Base-by-base conservation (phyloP, 345 rosid genomes). In the Physaria fendleri region DNA sequence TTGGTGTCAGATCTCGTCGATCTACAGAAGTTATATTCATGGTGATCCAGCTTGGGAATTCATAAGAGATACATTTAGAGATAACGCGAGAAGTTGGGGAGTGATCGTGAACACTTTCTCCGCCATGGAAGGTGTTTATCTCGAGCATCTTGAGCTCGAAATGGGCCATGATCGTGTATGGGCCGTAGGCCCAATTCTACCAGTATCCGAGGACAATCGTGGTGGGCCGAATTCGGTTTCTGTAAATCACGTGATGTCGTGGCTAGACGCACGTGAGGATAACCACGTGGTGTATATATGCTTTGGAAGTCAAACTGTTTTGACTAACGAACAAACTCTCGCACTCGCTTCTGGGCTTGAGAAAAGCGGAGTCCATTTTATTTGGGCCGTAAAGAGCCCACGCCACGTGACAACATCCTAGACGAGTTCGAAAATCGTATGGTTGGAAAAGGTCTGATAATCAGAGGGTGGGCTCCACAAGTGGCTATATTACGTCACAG, bases 401-500 rank as follows among this genome's bases (percentile, higher is more conserved):
- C 56, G 4, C 0, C 59, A 25, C 42, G 75, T 25, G 78, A 63
- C 8, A 2, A 2, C 34, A 29, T 77, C 13, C 34, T 77, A 0
- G 34, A 15, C 0, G 85, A 74, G 4, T 80, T 81, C 7, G 84
- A 81, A 11, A 79, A 77, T 59, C 79, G 83, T 10, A 77, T 62
- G 69, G 71, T 57, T 4, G 78, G 71, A n/a, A 83, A 76, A 27
- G 88, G 88, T 2, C 13, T 77, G 2, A 24, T 86, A 6, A 70
- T 81, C 2, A 64, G 47, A 65, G 84, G 82, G 2, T 86, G 85
- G 90, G 81, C 80, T 0, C 84, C 85, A 4, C 85, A 83, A 17
- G 69, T 80, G 3, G 8, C 47, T 39, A 69, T 83, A 37, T 46
- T 79, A 27, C 60, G 47, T 6, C 90, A 83, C 56, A 15, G 61